These are phyloP conservation scores for Linanthus parryae DNA, from an alignment of 148 eudicot species.

Conservation along the genomic window DNA sequence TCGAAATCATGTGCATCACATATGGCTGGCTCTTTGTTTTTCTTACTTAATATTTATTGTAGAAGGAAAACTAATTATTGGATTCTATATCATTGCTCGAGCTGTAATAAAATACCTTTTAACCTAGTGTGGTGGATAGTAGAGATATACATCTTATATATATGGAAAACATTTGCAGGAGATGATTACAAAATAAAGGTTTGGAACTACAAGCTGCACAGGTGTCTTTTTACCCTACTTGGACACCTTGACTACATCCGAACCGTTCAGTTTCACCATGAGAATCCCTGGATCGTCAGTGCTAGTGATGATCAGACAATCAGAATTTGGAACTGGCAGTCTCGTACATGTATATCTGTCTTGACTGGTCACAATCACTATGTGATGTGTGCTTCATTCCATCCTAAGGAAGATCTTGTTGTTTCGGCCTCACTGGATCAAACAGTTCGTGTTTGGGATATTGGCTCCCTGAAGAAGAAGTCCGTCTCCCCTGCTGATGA, in stretches of 20 bases:
- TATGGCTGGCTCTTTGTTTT: no score
- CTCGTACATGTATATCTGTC: slow-evolving; percentile 85
- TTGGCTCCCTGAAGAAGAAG: slow-evolving; percentile 73
- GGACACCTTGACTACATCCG: slow-evolving; percentile 97
- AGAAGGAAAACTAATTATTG: no score
- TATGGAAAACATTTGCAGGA: slow-evolving; percentile 56
- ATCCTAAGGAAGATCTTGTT: slow-evolving; percentile 87
- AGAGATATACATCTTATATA: no score
- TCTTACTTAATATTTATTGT: no score
- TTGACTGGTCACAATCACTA: slow-evolving; percentile 95
- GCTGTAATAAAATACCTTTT: no score
- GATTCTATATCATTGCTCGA: no score
- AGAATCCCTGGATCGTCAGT: slow-evolving; percentile 91
- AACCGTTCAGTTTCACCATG: slow-evolving; percentile 94
- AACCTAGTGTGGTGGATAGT: no score
- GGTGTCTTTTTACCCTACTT: slow-evolving; percentile 86
- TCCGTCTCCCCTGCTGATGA: slow-evolving; percentile 80
- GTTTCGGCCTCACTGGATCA: slow-evolving; percentile 95
- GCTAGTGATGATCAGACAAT: slow-evolving; percentile 98
- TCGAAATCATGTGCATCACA: no score
- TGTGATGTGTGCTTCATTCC: slow-evolving; percentile 95
- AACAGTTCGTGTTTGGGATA: slow-evolving; percentile 97
- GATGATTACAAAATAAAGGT: slow-evolving; percentile 97
- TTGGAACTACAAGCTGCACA: slow-evolving; percentile 91
- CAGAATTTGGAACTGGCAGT: slow-evolving; percentile 97